Base-by-base conservation (phyloP, 164 flowering plant genomes). In the Hamamelis virginiana region DNA sequence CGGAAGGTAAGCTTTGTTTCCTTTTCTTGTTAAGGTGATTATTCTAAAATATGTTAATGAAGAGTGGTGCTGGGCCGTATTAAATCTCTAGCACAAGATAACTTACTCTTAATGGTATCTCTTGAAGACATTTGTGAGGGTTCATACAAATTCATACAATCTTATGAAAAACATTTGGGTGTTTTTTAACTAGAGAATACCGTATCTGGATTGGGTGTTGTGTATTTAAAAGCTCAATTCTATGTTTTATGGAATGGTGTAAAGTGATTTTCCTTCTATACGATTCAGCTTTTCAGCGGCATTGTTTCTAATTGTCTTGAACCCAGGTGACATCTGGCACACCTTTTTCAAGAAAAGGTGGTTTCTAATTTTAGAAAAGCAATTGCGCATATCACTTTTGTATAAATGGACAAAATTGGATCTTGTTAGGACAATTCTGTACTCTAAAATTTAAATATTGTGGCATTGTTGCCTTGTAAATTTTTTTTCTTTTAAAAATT, bases 1-100 rank as follows among this genome's bases (percentile, higher is more conserved):
- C 86, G 97, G 59, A 96, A 96, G 98, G 99, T 96, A 23, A 72
- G 78, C 58, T 46, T 48, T 69, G 14, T 51, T 51, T 67, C 44
- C 18, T 15, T 63, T 70, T 68, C 46, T 28, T 4, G 61, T 33
- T 27, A 60, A 41, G 25, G 14, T 41, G 23, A 22, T 62, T 57
- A 9, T 26, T 21, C 60, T 23, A 12, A 55, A 55, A 57, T 21
- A 21, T 1, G 33, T 12, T n/a, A 57, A 11, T 57, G 25, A 57
- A 25, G 28, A 9, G 60, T 12, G 11, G 16, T 57, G 28, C 33
- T 6, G 14, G 13, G 60, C 60, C 2, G 10, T 57, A 10, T 57
- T 57, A 23, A 23, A 57, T 38, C n/a, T 62, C 15, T 1, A 33
- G 50, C 4, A 44, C n/a, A 19, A 16, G 65, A 41, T 62, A 3